A percentile compares a stretch with the other conserved stretches of the same genome.
phyloP scores from a whole-genome alignment of 129 eudicot species.

The Flaveria brownii region DNA sequence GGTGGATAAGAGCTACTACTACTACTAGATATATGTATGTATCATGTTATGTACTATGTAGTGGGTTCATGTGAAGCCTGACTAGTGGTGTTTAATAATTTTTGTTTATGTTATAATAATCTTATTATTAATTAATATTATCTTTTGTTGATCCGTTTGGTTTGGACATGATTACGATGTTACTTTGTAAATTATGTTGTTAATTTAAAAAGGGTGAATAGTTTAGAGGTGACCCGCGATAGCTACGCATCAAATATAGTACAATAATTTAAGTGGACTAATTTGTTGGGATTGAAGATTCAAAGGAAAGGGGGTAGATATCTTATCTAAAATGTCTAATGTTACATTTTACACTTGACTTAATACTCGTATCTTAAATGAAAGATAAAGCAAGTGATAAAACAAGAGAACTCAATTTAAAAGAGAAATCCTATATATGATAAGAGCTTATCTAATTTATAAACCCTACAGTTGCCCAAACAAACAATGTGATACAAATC shows the following conservation, averaged over 20 bases:
- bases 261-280: not conserved
- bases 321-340: no score
- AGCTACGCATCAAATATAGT: not conserved
- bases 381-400: no score
- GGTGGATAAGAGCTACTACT: slow-evolving; percentile 26
- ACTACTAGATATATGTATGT: not conserved
- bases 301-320: not conserved
- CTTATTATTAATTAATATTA: not conserved
- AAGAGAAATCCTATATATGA: no score
- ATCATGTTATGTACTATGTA: not conserved
- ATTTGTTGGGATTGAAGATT: not conserved
- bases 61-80: slow-evolving; percentile 11
- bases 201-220: not conserved
- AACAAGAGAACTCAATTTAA: no score
- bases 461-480: no score
- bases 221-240: slow-evolving; percentile 21
- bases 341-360: no score
- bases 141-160: slow-evolving; percentile 14
- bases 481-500: no score
- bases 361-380: no score
- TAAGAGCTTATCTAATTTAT: no score
- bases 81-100: slow-evolving; percentile 4
- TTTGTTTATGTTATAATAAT: not conserved
- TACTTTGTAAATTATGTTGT: not conserved
- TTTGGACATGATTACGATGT: slow-evolving; percentile 6